These are phyloP conservation scores for Coelastrella sp. DNA, from an alignment of 139 green algal genomes.

Conservation along the genomic window DNA sequence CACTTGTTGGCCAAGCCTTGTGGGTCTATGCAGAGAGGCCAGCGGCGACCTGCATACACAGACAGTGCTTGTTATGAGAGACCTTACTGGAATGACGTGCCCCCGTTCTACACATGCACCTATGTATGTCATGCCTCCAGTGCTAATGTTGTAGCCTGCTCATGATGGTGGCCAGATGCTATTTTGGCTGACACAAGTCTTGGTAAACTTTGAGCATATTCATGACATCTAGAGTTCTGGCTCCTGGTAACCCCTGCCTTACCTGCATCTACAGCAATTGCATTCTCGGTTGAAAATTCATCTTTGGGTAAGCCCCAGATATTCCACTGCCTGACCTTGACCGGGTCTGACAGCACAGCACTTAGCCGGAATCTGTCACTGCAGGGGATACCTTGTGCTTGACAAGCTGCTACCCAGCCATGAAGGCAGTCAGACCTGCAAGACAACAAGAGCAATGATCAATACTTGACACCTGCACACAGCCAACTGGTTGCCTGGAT, in stretches of 20 bases:
- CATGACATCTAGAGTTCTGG: background rate
- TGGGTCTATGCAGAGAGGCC: constrained; percentile 90
- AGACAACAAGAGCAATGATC: background rate
- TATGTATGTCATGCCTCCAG: no score
- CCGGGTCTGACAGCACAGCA: constrained; percentile 75
- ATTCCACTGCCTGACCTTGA: constrained; percentile 83
- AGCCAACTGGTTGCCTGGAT: background rate
- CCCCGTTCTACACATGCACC: background rate
- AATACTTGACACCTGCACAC: background rate
- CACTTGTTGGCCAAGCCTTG: constrained; percentile 90
- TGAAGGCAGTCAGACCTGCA: constrained; percentile 54
- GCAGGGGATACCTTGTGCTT: constrained; percentile 61
- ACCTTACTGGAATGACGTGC: background rate
- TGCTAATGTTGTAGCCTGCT: no score
- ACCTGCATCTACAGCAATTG: constrained; percentile 80
- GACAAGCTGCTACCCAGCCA: constrained; percentile 62
- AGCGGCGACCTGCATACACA: constrained; percentile 58
- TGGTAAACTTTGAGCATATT: no score
- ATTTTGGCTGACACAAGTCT: no score
- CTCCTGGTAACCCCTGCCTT: background rate
- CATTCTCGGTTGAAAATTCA: constrained; percentile 87
- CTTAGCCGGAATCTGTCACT: constrained; percentile 74
- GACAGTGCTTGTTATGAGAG: background rate
- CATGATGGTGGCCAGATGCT: no score
- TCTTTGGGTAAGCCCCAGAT: constrained; percentile 90